Conservation (phyloP, 805 yeast species). For the Monosporozyma siamensis region DNA sequence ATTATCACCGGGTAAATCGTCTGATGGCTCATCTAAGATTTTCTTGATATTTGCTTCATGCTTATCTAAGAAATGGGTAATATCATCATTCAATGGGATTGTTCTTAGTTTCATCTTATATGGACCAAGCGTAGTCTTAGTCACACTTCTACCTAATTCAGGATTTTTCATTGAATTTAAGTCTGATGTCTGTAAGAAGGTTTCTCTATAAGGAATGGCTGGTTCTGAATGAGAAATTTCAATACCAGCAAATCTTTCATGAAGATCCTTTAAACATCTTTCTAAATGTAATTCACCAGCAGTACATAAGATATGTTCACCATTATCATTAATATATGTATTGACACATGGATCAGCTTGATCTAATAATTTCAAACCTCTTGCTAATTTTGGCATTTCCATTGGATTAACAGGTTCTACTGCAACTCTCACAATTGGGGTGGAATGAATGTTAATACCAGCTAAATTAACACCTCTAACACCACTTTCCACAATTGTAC, state of each 20-base stretch:
- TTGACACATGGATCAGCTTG: conserved; percentile 94
- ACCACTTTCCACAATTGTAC: conserved; percentile 59
- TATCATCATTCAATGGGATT: conserved; percentile 46
- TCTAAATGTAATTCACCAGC: conserved; percentile 97
- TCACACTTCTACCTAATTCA: conserved; percentile 41
- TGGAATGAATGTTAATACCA: conserved; percentile 61
- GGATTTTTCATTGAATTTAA: conserved; percentile 42
- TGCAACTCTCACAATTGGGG: conserved; percentile 91
- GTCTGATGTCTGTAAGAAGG: conserved; percentile 46
- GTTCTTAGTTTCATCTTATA: conserved; percentile 35
- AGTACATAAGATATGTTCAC: conserved; percentile 87
- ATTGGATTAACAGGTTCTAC: conserved; percentile 88
- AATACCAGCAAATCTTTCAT: conserved; percentile 84
- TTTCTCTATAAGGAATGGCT: conserved; percentile 88
- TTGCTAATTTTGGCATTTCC: conserved; percentile 62
- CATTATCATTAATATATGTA: conserved; percentile 75
- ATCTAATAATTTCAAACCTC: conserved; percentile 68
- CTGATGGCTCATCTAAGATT: conserved; percentile 11
- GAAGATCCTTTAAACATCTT: conserved; percentile 83
- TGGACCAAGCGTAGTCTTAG: conserved; percentile 43
- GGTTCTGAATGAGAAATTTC: conserved; percentile 85
- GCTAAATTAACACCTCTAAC: conserved; percentile 66
- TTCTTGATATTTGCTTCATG: conserved; percentile 38
- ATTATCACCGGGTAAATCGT: conserved; percentile 1
- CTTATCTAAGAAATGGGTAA: conserved; percentile 40